These are phyloP conservation scores for Nakataea oryzae DNA, from an alignment of 2,329 filamentous ascomycete species.

Conservation along the genomic window DNA sequence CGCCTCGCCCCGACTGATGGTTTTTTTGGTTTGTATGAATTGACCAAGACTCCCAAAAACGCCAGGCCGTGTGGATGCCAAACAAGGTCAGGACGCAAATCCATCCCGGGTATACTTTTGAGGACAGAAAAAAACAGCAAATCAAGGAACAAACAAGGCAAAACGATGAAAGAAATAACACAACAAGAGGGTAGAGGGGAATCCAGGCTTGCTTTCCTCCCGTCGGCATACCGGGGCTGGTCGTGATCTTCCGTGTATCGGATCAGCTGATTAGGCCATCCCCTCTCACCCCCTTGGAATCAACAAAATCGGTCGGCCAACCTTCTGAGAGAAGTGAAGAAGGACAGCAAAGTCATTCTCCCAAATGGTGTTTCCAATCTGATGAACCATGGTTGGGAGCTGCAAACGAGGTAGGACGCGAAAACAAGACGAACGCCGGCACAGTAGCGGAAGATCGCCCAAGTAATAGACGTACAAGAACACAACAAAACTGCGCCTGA, in stretches of 20 bases:
- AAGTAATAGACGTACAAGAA: constrained; percentile 5
- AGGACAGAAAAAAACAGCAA: constrained; percentile 8
- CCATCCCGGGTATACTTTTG: constrained; percentile 1
- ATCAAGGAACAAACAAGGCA: constrained; percentile 9
- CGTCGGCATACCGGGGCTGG: constrained; percentile 7
- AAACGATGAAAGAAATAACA: constrained; percentile 10
- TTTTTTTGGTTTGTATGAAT: background rate
- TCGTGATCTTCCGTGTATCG: constrained; percentile 12
- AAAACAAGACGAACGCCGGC: constrained; percentile 6
- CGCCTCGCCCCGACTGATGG: background rate
- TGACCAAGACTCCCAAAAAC: constrained; percentile 2
- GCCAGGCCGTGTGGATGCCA: background rate
- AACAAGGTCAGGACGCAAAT: constrained; percentile 3
- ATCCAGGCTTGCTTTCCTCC: constrained; percentile 12
- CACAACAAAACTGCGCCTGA: background rate
- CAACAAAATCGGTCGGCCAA: constrained; percentile 37
- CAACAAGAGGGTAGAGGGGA: constrained; percentile 16
- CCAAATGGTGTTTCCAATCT: constrained; percentile 41
- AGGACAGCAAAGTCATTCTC: constrained; percentile 23
- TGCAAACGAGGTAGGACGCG: constrained; percentile 23
- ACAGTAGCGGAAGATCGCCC: background rate
- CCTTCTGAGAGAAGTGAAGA: constrained; percentile 38
- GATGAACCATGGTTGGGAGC: constrained; percentile 27
- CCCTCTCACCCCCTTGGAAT: constrained; percentile 28
- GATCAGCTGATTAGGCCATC: constrained; percentile 16